phyloP scores from a whole-genome alignment of 805 yeast genomes.

The Lachancea cidri region DNA sequence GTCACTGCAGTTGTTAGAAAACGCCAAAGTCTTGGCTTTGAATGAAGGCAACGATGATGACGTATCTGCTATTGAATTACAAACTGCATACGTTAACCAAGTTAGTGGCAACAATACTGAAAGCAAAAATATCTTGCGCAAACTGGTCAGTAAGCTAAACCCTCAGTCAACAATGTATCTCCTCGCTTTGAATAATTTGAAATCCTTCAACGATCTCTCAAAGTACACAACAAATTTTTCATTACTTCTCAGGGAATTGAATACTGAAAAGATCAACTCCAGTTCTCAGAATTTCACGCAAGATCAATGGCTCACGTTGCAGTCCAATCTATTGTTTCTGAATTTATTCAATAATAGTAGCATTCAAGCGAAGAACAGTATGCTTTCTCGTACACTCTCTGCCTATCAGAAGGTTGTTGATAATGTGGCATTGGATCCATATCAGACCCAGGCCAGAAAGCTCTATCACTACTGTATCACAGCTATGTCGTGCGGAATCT shows the following conservation, averaged over 20 bases:
- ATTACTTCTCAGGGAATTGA: constrained; percentile 32
- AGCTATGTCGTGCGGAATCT: constrained; percentile 18
- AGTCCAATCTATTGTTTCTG: constrained; percentile 20
- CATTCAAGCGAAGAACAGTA: constrained; percentile 14
- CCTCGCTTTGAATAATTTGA: constrained; percentile 30
- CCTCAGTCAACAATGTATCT: constrained; percentile 26
- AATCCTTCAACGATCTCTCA: constrained; percentile 27
- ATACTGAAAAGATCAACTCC: constrained; percentile 20
- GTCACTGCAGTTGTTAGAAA: constrained; percentile 41
- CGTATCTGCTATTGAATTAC: constrained; percentile 56
- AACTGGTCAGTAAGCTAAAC: constrained; percentile 23
- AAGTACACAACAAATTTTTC: constrained; percentile 29
- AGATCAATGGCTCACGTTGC: constrained; percentile 23
- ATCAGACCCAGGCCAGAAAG: constrained; percentile 28
- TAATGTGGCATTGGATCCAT: constrained; percentile 24
- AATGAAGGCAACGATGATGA: constrained; percentile 41
- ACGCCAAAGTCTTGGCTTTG: constrained; percentile 41
- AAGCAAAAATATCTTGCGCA: constrained; percentile 35
- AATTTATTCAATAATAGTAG: constrained; percentile 24
- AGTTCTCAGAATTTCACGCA: constrained; percentile 20
- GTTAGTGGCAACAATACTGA: constrained; percentile 33
- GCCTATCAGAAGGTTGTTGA: constrained; percentile 21
- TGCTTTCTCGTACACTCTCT: constrained; percentile 21
- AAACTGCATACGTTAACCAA: constrained; percentile 53
- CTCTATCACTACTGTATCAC: constrained; percentile 20